These are phyloP conservation scores for Ramaria rubella DNA, from an alignment of 768 basidiomycete genomes.

Conservation along the genomic window DNA sequence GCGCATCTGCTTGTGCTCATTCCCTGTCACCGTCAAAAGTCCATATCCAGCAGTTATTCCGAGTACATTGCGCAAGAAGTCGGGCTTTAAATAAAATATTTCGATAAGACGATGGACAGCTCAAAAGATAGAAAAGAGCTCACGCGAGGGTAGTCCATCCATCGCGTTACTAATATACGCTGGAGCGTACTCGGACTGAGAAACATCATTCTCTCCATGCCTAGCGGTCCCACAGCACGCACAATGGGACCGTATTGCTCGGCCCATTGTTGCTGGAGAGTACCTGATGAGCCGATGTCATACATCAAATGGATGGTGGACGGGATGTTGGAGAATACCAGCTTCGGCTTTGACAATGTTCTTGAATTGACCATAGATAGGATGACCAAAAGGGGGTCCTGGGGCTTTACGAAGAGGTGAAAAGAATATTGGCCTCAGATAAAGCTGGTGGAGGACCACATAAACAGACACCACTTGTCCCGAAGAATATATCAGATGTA, in stretches of 20 bases:
- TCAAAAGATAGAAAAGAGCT: not conserved
- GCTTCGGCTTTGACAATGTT: conserved; percentile 34
- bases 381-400: conserved; percentile 30
- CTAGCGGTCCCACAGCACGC: conserved; percentile 39
- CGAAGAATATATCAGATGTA: not conserved
- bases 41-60: conserved; percentile 38
- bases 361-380: conserved; percentile 33
- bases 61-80: conserved; percentile 36
- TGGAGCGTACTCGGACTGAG: conserved; percentile 39
- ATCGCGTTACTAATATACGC: conserved; percentile 38
- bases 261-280: conserved; percentile 38
- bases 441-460: conserved; percentile 21
- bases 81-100: conserved; percentile 24
- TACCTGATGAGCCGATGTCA: conserved; percentile 1
- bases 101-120: not conserved
- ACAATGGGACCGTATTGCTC: conserved; percentile 40
- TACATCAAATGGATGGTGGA: conserved; percentile 22
- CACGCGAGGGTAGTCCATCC: conserved; percentile 38
- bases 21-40: conserved; percentile 41
- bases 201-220: conserved; percentile 40
- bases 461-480: not conserved
- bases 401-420: conserved; percentile 35
- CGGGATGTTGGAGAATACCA: conserved; percentile 16
- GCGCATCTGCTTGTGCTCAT: conserved; percentile 44
- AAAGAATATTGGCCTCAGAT: conserved; percentile 30